Evolutionary conservation across 108 stramenopile species (phyloP).

Genomic region (Epipyxis sp.): DNA sequence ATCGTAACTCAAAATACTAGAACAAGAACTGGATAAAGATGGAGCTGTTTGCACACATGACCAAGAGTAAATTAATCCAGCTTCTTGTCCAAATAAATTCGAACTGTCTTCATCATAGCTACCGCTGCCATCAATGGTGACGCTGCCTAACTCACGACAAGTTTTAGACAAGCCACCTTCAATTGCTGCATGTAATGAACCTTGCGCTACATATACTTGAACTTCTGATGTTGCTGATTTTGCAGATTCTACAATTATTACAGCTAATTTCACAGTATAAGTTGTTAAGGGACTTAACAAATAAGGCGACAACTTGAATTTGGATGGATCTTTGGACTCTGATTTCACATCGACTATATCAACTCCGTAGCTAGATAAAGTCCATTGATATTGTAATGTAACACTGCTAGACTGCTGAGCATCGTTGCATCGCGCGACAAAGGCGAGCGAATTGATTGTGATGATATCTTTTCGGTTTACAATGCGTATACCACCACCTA

Average conservation of each 20-base stretch:
- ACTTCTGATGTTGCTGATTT: neutral
- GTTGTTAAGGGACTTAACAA: neutral
- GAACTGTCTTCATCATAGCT: neutral
- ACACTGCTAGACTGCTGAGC: neutral
- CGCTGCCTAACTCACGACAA: neutral
- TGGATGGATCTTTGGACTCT: neutral
- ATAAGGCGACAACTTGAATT: neutral
- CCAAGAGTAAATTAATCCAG: neutral
- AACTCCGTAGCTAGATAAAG: neutral
- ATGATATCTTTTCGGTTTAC: neutral
- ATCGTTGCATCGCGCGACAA: neutral
- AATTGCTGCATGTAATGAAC: neutral
- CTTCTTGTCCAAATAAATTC: neutral
- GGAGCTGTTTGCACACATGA: neutral
- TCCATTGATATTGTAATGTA: neutral
- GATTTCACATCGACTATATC: neutral
- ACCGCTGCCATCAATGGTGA: neutral
- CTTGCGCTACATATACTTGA: slow-evolving; percentile 2
- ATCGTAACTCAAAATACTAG: neutral
- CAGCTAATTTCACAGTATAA: neutral
- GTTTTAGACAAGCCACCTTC: neutral
- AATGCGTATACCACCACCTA: neutral
- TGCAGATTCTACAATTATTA: neutral
- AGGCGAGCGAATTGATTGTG: neutral
- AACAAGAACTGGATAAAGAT: neutral